Conservation (phyloP, 345 rosid species). For the Pugionium dolabratum region DNA sequence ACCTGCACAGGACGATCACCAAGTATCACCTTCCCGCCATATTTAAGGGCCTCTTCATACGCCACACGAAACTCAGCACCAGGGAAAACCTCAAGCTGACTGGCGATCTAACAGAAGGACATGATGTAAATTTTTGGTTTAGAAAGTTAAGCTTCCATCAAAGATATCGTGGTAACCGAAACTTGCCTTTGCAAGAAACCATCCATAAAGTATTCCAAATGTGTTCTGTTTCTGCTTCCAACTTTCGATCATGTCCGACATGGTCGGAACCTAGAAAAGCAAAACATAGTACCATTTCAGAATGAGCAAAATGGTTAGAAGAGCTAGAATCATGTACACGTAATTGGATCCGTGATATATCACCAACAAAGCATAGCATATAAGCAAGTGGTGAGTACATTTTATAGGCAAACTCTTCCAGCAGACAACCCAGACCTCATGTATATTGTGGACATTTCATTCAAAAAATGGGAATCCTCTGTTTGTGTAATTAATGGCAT, state of each 20-base stretch:
- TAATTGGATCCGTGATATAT: constrained; percentile 8
- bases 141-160: constrained; percentile 9
- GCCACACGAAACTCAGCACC: constrained; percentile 98
- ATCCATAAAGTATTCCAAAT: constrained; percentile 87
- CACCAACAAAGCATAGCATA: constrained; percentile 28
- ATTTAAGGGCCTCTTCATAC: constrained; percentile 87
- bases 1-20: constrained; percentile 99
- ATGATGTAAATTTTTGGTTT: constrained; percentile 20
- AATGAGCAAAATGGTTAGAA: neutral
- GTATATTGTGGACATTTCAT: neutral
- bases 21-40: constrained; percentile 87
- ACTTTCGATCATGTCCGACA: constrained; percentile 88
- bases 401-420: neutral
- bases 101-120: constrained; percentile 67
- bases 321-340: neutral
- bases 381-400: constrained; percentile 8
- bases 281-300: constrained; percentile 13
- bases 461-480: constrained; percentile 9
- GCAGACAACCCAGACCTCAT: constrained; percentile 8
- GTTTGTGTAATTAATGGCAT: constrained; percentile 13
- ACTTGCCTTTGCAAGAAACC: constrained; percentile 95
- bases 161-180: constrained; percentile 9
- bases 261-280: constrained; percentile 70
- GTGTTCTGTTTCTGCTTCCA: constrained; percentile 86
- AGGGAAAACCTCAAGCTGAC: constrained; percentile 88